Percentiles rank a stretch among this genome's conserved stretches.
Conservation (phyloP, 495 filamentous ascomycete species). For the Friedmanniomyces simplex region DNA sequence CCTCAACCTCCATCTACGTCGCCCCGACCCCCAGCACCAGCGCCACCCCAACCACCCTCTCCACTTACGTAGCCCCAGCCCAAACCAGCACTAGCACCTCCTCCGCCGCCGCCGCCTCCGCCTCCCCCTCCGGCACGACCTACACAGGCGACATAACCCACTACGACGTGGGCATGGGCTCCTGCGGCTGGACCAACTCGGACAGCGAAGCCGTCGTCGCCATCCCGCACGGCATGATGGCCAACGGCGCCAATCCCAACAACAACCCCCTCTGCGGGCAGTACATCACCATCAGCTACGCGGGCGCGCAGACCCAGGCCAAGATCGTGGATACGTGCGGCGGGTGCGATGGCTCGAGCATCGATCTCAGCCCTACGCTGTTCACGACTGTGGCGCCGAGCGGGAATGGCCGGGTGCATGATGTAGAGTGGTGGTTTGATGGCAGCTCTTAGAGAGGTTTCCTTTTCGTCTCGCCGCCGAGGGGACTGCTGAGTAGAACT, state of each 20-base stretch:
- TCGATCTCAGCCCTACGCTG: slow-evolving; percentile 23
- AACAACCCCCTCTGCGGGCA: slow-evolving; percentile 34
- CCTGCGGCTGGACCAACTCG: slow-evolving; percentile 30
- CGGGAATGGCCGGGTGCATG: slow-evolving; percentile 19
- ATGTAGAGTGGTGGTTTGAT: slow-evolving; percentile 22
- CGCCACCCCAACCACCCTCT: not conserved
- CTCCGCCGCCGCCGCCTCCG: slow-evolving; percentile 14
- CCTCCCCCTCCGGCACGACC: slow-evolving; percentile 2
- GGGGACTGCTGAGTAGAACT: not conserved
- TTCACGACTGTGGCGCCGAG: slow-evolving; percentile 11
- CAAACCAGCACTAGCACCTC: slow-evolving; percentile 12
- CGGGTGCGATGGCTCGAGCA: slow-evolving; percentile 19
- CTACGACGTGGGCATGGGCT: slow-evolving; percentile 34
- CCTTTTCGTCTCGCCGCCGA: not conserved
- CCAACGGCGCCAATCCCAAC: slow-evolving; percentile 32
- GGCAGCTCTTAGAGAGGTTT: not conserved
- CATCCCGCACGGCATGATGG: slow-evolving; percentile 25
- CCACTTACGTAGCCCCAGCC: slow-evolving; percentile 5
- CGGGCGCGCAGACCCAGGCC: slow-evolving; percentile 14
- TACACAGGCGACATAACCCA: slow-evolving; percentile 35
- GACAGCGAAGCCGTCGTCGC: slow-evolving; percentile 30
- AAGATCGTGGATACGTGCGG: slow-evolving; percentile 28
- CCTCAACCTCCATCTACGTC: slow-evolving; percentile 2
- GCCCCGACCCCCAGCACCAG: not conserved
- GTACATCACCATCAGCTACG: slow-evolving; percentile 24